phyloP scores from a whole-genome alignment of 2,329 filamentous ascomycete species.

The Ophiocordyceps camponoti-leonardi region DNA sequence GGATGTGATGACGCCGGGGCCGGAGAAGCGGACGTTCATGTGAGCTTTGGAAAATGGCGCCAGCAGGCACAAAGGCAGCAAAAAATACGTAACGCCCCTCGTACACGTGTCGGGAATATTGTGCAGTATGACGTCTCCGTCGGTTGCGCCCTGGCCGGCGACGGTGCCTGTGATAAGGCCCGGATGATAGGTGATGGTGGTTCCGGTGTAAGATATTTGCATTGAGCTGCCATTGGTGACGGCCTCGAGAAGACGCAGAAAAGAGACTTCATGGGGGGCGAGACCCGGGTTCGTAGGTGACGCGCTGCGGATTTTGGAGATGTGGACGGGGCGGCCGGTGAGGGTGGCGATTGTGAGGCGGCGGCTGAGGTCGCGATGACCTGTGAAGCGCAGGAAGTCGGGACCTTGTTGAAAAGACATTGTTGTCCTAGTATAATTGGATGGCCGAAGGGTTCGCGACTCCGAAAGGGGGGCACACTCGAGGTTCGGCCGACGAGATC shows the following conservation, averaged over 20 bases:
- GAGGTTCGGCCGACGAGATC: background rate
- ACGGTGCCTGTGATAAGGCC: constrained; percentile 80
- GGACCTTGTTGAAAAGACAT: constrained; percentile 22
- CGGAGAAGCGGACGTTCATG: constrained; percentile 78
- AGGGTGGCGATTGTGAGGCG: constrained; percentile 82
- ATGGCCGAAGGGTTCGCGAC: too few species aligned
- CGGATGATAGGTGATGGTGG: constrained; percentile 78
- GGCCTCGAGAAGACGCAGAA: constrained; percentile 83
- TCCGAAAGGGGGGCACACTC: too few species aligned
- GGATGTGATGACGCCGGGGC: constrained; percentile 82
- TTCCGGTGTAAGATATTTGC: constrained; percentile 93
- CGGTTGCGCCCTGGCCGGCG: constrained; percentile 52
- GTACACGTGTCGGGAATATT: constrained; percentile 59
- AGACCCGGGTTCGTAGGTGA: constrained; percentile 80
- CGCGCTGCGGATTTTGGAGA: constrained; percentile 81
- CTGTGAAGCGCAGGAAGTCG: constrained; percentile 58
- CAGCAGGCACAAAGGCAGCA: constrained; percentile 74
- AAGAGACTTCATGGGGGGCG: constrained; percentile 82
- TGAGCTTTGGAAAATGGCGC: constrained; percentile 86
- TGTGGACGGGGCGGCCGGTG: constrained; percentile 74
- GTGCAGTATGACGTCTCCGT: constrained; percentile 65
- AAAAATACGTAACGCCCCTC: constrained; percentile 78
- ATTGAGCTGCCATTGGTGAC: constrained; percentile 91
- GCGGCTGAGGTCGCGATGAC: constrained; percentile 66
- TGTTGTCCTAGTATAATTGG: constrained; percentile 1